Base-by-base conservation (phyloP, 331 rosid species). In the Spiraea crenata region DNA sequence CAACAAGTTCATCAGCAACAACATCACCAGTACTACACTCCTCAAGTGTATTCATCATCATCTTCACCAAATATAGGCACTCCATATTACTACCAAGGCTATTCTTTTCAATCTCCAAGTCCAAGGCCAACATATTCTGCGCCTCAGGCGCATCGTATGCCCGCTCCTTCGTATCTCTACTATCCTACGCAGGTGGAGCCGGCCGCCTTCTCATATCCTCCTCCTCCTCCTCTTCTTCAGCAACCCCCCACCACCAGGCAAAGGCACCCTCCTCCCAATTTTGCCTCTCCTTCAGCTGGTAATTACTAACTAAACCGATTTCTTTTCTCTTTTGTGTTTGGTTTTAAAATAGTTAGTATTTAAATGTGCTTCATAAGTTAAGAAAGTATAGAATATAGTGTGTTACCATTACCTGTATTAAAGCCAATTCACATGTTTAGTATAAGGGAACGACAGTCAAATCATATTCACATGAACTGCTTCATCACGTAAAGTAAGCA, bases 71-170 rank as follows among this genome's bases (percentile, higher is more conserved):
- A 25, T 25, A 81, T 86, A 88, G 85, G 74, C 4, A 70, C 92
- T 61, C 90, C 96, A 16, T 93, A 90, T 85, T 87, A 80, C 79
- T 90, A 89, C 57, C 74, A 70, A 45, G 95, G 98, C 3, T 87
- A 87, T 47, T 84, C 96, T 4, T 14, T 86, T 63, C 98, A 88
- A 78, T 80, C 89, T 47, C 84, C 75, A 45, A 85, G 96, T 50
- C 85, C 74, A 41, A 87, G 96, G 46, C 85, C 78, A 25, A 51
- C 96, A 74, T 82, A 79, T 69, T 81, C 96, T 57, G 55, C 86
- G 9, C 83, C 86, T 6, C 92, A 74, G 57, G 68, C 85, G 46
- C 89, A 81, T 54, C 83, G 80, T 45, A 20, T 79, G 12, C 75
- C 84, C 59, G 72, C 86, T n/a, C 78, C 91, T 5, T 79, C 97